Evolutionary conservation across 2,329 filamentous ascomycete genomes (phyloP).

Genomic region (Penicillium concentricum): DNA sequence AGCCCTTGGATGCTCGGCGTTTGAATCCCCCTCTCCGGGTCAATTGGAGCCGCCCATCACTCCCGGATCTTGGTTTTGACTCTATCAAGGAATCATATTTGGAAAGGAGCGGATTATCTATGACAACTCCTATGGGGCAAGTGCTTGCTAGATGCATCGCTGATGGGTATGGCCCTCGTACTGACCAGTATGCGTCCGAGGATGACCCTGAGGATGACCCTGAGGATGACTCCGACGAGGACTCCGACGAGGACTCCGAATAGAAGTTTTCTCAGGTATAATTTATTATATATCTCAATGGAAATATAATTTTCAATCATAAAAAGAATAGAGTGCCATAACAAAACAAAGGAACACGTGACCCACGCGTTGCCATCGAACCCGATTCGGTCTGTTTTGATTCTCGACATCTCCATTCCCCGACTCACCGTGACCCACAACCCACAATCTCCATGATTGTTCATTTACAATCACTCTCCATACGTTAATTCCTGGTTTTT

Average conservation of each 20-base stretch:
- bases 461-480: background rate
- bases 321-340: background rate
- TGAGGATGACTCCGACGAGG: background rate
- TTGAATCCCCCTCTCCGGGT: background rate
- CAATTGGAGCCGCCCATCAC: constrained; percentile 1
- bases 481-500: constrained; percentile 4
- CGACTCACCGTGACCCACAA: constrained; percentile 7
- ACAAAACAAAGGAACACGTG: background rate
- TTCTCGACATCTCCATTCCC: constrained; percentile 22
- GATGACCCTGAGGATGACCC: background rate
- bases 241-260: background rate
- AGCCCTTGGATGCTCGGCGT: background rate
- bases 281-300: background rate
- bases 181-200: no score
- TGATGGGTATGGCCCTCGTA: background rate
- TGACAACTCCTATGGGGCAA: background rate
- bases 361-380: constrained; percentile 18
- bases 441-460: constrained; percentile 6
- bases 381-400: constrained; percentile 27
- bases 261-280: background rate
- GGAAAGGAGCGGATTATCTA: background rate
- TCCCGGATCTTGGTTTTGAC: background rate
- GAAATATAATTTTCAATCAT: background rate
- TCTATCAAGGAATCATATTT: background rate
- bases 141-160: background rate